Evolutionary conservation across 441 rosid genomes (phyloP), one percentile per base, ranked within the genome.

Genomic region (Erodium moschatum): DNA sequence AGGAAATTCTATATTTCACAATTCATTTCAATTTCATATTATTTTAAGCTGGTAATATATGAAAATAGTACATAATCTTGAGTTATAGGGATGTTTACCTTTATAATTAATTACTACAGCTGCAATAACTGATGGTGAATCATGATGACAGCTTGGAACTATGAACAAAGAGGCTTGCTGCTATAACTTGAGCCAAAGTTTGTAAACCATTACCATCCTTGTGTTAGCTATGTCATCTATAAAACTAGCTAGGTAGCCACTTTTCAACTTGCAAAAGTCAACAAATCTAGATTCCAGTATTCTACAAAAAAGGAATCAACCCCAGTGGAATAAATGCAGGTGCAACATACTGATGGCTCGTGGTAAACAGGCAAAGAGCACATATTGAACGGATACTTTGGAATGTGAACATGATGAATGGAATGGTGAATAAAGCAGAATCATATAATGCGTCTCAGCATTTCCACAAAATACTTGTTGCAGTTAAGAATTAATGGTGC

Each of bases 171-270:
- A 19, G n/a, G 35, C 24, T 10, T 63, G 61, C 56, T 65, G 21
- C 35, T 62, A 64, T 75, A 12, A 20, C 24, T 52, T 31, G 10
- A 24, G 74, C 18, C 63, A 62, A 31, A 60, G 70, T 15, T 74
- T 65, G 31, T 9, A 63, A 66, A 20, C 5, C 67, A 46, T 15
- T 12, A 68, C 64, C 65, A 46, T 16, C 38, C 6, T 15, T 24
- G 8, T 18, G 35, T 61, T 27, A 24, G 33, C 13, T 62, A 58
- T 58, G 18, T 0, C 63, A 58, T 58, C 62, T 16, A 56, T 56
- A 56, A 38, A 38, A 38, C 9, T 38, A 38, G 42, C 42, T 5
- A 5, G 9, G 0, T 5, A 38, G 42, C 42, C 42, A 38, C 42
- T 38, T 5, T 38, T 38, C 42, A 38, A 38, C 42, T 38, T 0